Evolutionary conservation across 1,139 yeast genomes (phyloP).

Genomic region (Saccharomyces hybrid): DNA sequence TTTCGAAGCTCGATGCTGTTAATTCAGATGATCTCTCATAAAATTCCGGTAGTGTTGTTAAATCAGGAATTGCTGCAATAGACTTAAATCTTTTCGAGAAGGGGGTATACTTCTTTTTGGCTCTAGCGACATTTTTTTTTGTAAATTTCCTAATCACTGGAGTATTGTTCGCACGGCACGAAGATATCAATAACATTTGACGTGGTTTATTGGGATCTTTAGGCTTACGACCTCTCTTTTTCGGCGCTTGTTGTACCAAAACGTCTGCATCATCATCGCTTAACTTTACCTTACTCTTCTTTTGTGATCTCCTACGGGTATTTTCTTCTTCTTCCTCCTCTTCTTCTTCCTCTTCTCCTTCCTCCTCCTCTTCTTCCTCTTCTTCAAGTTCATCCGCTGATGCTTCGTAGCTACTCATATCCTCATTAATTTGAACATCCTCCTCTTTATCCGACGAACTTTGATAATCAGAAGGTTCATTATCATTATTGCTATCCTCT

Average conservation of each 20-base stretch:
- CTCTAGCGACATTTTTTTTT: constrained; percentile 29
- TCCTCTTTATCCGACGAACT: background rate
- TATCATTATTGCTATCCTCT: constrained; percentile 5
- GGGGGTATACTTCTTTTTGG: constrained; percentile 31
- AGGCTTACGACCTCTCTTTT: background rate
- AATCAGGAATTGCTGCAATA: constrained; percentile 28
- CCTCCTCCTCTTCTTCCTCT: constrained; percentile 7
- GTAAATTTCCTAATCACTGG: constrained; percentile 23
- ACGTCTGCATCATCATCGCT: background rate
- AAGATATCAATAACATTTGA: constrained; percentile 1
- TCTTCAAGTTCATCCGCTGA: constrained; percentile 3
- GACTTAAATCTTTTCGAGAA: constrained; percentile 28
- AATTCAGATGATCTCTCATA: constrained; percentile 19
- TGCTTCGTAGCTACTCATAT: background rate
- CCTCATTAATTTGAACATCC: background rate
- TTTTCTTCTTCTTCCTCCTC: background rate
- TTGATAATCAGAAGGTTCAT: background rate
- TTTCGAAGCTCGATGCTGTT: constrained; percentile 24
- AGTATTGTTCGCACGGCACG: constrained; percentile 2
- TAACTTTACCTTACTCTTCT: background rate
- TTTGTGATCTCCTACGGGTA: background rate
- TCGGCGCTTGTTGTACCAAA: background rate
- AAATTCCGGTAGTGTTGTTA: constrained; percentile 24
- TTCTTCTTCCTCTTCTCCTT: constrained; percentile 5
- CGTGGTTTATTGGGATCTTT: background rate